Evolutionary conservation across 441 rosid genomes (phyloP), one percentile per base, ranked within the genome.

Genomic region (Adansonia gregorii): DNA sequence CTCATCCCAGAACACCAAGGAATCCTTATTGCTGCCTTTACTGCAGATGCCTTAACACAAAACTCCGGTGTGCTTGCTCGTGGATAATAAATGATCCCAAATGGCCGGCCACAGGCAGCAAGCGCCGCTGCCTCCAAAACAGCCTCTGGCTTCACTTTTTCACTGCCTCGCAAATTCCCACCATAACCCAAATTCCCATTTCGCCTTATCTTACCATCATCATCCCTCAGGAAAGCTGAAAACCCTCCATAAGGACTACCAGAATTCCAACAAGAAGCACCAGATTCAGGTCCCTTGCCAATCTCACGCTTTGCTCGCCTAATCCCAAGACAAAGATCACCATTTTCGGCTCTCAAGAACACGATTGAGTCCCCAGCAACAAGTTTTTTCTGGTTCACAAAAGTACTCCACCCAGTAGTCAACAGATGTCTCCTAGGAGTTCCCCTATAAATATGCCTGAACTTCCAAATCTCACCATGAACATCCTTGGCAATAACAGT

Each of bases 351-450:
- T 74, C 90, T 85, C 79, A 89, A 82, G 77, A 89, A 89, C 72
- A 89, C 93, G 58, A 89, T 89, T 0, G 93, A 88, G 77, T 89
- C 93, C 49, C 93, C 93, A 0, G 93, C 93, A 58, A 88, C 87
- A 1, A 89, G 86, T 49, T 88, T 89, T 80, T 89, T 89, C 77
- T 84, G 90, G 80, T 88, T 88, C 22, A 89, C 91, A 77, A 89
- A 89, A 8, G 82, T 80, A 76, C 93, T 89, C 93, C 93, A 89
- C 4, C 93, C 93, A 6, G 93, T 89, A 12, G 93, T 89, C 75
- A 89, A 51, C 24, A 89, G 81, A 72, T 89, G 93, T 80, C 93
- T 84, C 54, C 90, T 83, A 15, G 93, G 93, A 1, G 93, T 89
- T 19, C 93, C 93, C 78, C 93, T 88, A 73, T 89, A 89, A 31